These are phyloP conservation scores for Otatea glauca DNA, from an alignment of 176 grass and related monocot species.

Conservation along the genomic window DNA sequence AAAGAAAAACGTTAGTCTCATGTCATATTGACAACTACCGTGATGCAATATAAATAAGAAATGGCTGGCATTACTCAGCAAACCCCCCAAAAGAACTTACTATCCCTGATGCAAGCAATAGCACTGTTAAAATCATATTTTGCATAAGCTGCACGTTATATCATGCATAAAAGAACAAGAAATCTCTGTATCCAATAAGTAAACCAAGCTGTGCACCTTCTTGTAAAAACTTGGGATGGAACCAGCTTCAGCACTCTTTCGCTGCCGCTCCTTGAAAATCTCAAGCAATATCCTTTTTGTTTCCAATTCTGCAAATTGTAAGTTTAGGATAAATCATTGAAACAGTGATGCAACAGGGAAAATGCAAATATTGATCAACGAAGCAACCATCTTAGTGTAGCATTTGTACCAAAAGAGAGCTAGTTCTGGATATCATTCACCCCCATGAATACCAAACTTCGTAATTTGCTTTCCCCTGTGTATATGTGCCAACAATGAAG, in stretches of 20 bases:
- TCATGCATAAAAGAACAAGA: not conserved
- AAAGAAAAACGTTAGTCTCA: constrained; percentile 34
- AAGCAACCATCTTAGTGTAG: not conserved
- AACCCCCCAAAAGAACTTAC: not conserved
- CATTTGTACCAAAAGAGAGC: not conserved
- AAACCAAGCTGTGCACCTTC: constrained; percentile 63
- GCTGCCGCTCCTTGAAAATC: constrained; percentile 96
- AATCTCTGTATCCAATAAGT: not conserved
- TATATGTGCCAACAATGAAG: not conserved
- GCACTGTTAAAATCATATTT: not conserved
- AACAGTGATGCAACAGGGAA: not conserved
- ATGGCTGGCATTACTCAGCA: not conserved
- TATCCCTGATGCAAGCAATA: not conserved
- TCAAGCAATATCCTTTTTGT: constrained; percentile 98
- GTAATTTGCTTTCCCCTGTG: not conserved
- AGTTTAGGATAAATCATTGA: not conserved
- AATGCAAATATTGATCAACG: constrained; percentile 1
- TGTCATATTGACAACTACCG: not conserved
- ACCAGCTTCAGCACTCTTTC: constrained; percentile 90
- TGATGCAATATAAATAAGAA: not conserved
- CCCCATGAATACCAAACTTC: not conserved
- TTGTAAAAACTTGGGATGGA: constrained; percentile 99
- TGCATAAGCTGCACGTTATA: not conserved
- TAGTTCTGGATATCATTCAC: not conserved
- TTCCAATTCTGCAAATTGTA: constrained; percentile 74